A percentile compares a stretch with the other conserved stretches of the same genome.
Conservation (phyloP, 192 early-diverging fungal genomes). For the Funneliformis mosseae region DNA sequence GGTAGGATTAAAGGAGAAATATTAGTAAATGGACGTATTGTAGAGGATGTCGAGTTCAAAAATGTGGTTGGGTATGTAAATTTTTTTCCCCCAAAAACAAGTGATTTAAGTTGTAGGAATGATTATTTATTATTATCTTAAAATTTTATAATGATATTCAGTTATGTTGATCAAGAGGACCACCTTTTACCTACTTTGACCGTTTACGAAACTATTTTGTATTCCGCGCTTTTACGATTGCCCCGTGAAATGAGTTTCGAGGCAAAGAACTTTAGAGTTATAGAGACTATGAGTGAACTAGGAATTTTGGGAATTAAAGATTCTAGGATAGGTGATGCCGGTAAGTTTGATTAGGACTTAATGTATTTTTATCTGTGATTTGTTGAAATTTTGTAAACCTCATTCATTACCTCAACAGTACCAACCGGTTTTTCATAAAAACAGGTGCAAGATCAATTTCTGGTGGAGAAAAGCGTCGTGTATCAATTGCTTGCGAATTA, state of each 20-base stretch:
- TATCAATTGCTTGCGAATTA: constrained; percentile 91
- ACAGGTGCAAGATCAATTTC: constrained; percentile 76
- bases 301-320: constrained; percentile 83
- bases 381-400: background rate
- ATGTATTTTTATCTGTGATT: background rate
- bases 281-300: constrained; percentile 83
- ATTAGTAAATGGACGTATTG: constrained; percentile 72
- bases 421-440: background rate
- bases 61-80: constrained; percentile 77
- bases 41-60: constrained; percentile 68
- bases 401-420: background rate
- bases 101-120: too few relatives aligned
- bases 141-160: constrained; percentile 8
- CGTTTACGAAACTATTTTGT: constrained; percentile 88
- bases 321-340: constrained; percentile 70
- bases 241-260: constrained; percentile 69
- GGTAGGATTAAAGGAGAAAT: constrained; percentile 74
- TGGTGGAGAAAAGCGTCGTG: constrained; percentile 91
- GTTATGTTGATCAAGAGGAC: constrained; percentile 94
- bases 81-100: too few relatives aligned
- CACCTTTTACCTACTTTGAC: constrained; percentile 83
- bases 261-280: constrained; percentile 70
- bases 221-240: constrained; percentile 84
- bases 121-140: too few relatives aligned
- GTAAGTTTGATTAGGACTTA: constrained; percentile 9